Percentiles rank a stretch among this genome's conserved stretches.
Conservation (phyloP, 768 basidiomycete genomes). For the Tulasnella sp. region DNA sequence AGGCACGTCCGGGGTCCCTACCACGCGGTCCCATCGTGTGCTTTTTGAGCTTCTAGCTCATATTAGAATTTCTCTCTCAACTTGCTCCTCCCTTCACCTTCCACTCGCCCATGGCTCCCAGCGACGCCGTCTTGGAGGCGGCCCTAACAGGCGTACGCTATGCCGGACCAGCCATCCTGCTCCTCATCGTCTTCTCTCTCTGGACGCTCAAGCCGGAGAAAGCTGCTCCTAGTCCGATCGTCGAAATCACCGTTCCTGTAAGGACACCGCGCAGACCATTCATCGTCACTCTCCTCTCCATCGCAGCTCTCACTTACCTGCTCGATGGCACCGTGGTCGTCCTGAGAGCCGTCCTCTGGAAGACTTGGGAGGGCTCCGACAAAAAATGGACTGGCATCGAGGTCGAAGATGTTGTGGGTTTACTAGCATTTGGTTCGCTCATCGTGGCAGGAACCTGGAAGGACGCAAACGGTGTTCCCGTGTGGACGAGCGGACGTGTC, state of each 20-base stretch:
- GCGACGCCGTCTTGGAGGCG: conserved; percentile 3
- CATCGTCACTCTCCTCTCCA: conserved; percentile 59
- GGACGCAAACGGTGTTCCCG: conserved; percentile 53
- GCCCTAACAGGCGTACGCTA: conserved; percentile 49
- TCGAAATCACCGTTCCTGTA: conserved; percentile 26
- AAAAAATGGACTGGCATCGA: conserved; percentile 26
- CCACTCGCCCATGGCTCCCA: conserved; percentile 6
- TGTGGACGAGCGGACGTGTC: conserved; percentile 52
- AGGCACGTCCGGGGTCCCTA: background rate
- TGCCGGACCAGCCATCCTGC: conserved; percentile 53
- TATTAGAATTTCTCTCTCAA: conserved; percentile 8
- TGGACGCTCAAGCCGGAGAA: conserved; percentile 20
- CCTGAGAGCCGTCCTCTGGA: conserved; percentile 47
- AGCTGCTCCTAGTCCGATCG: conserved; percentile 26
- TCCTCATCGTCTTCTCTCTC: conserved; percentile 50
- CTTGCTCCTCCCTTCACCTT: conserved; percentile 3
- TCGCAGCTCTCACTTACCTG: conserved; percentile 60
- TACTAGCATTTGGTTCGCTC: conserved; percentile 56
- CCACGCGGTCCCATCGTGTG: conserved; percentile 10
- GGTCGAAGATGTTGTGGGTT: conserved; percentile 41
- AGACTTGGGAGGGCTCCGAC: conserved; percentile 43
- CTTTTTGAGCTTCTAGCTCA: conserved; percentile 1
- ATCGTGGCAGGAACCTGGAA: conserved; percentile 71
- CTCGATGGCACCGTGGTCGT: conserved; percentile 66
- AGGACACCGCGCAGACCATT: conserved; percentile 56